Evolutionary conservation across 768 basidiomycete genomes (phyloP).

Genomic region (Boletus rufocinnamomeus): DNA sequence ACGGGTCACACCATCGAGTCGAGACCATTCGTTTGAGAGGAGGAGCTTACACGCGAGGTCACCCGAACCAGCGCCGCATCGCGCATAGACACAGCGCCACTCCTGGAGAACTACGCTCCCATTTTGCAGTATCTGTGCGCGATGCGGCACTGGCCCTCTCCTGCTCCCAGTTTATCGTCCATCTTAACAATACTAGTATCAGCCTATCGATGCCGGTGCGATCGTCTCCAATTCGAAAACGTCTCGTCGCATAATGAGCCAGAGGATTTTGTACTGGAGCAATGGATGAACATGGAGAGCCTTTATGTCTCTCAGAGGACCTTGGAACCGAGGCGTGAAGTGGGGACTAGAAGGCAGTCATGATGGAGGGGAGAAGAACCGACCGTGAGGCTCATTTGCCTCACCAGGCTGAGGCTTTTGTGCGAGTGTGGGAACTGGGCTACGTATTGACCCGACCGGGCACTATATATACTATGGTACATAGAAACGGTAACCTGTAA

Average conservation of each 20-base stretch:
- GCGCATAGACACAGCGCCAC: slow-evolving; percentile 11
- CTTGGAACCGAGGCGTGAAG: no score
- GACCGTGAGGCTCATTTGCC: background rate
- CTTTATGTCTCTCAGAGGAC: background rate
- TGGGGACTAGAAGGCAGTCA: no score
- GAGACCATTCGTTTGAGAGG: background rate
- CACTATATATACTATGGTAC: no score
- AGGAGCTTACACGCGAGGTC: background rate
- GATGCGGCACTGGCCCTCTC: background rate
- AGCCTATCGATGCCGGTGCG: background rate
- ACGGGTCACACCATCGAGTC: background rate
- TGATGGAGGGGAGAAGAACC: background rate
- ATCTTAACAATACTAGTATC: background rate
- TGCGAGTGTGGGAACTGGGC: background rate
- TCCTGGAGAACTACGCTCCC: slow-evolving; percentile 20
- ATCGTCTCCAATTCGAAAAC: background rate
- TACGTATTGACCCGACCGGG: no score
- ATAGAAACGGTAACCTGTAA: no score
- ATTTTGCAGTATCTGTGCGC: slow-evolving; percentile 11
- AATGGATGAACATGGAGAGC: background rate
- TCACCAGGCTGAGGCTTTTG: background rate
- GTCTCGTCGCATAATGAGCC: background rate
- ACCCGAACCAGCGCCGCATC: background rate
- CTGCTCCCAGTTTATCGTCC: background rate
- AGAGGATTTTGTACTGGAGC: no score